These are phyloP conservation scores for Gossypium turneri DNA, from an alignment of 345 rosid genomes.

Conservation along the genomic window DNA sequence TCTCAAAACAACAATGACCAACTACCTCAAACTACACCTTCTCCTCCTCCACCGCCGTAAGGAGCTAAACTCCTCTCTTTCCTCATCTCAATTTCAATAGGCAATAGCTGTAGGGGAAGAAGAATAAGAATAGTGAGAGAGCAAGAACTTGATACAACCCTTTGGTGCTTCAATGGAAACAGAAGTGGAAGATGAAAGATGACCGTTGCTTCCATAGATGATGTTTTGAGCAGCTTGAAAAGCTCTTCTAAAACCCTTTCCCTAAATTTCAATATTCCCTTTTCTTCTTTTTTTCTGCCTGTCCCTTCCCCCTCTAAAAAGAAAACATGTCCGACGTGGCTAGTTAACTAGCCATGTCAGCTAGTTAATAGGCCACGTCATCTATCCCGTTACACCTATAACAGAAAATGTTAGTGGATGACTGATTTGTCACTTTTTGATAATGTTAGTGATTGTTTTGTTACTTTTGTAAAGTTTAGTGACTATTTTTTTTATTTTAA, in stretches of 20 bases:
- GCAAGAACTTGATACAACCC: constrained; percentile 78
- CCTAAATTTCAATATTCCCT: no score
- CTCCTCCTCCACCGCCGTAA: constrained; percentile 24
- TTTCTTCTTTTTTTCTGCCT: no score
- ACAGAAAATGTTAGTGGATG: no score
- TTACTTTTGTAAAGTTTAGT: no score
- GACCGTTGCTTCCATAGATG: constrained; percentile 19
- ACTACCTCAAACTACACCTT: neutral
- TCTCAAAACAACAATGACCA: constrained; percentile 16
- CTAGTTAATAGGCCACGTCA: no score
- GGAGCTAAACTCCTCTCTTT: constrained; percentile 77
- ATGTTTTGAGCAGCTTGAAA: constrained; percentile 28
- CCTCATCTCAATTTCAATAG: constrained; percentile 57
- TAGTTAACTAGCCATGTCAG: no score
- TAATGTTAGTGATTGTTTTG: no score
- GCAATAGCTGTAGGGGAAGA: constrained; percentile 15
- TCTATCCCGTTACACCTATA: no score
- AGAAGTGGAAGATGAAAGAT: constrained; percentile 31
- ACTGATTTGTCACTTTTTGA: no score
- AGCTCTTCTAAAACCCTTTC: constrained; percentile 28
- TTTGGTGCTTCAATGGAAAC: constrained; percentile 56
- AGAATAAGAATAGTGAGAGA: constrained; percentile 51
- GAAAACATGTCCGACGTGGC: no score
- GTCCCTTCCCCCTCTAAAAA: no score
- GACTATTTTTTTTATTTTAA: no score